Evolutionary conservation across 257 asterid species (phyloP).

Genomic region (Cordia subcordata): DNA sequence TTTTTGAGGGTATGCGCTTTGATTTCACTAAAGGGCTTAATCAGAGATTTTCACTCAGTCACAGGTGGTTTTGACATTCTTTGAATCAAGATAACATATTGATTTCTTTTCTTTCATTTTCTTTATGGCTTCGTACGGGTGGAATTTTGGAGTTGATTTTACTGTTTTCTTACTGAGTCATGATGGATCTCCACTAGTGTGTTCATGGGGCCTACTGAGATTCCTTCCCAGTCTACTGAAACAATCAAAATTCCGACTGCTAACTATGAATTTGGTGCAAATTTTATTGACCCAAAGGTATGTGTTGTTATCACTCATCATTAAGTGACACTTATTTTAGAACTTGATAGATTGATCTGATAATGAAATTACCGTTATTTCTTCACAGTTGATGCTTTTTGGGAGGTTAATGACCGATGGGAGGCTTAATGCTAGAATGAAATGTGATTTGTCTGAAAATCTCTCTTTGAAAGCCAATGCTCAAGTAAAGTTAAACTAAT

Average conservation of each 20-base stretch:
- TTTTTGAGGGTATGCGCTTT: slow-evolving; percentile 96
- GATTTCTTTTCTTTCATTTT: background rate
- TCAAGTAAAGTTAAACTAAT: slow-evolving; percentile 48
- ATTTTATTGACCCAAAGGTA: slow-evolving; percentile 85
- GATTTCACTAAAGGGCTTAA: slow-evolving; percentile 93
- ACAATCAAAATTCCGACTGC: slow-evolving; percentile 80
- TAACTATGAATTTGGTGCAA: slow-evolving; percentile 94
- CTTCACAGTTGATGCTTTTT: slow-evolving; percentile 78
- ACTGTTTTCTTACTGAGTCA: too few species aligned
- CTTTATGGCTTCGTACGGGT: background rate
- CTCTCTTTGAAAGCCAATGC: slow-evolving; percentile 82
- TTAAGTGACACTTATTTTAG: background rate
- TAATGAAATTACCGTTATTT: background rate
- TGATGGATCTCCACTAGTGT: slow-evolving; percentile 36
- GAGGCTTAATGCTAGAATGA: slow-evolving; percentile 85
- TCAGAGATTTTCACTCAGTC: slow-evolving; percentile 86
- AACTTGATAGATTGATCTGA: background rate
- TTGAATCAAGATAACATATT: background rate
- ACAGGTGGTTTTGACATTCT: slow-evolving; percentile 53
- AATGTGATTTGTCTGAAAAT: slow-evolving; percentile 86
- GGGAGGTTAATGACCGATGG: slow-evolving; percentile 94
- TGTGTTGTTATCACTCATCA: slow-evolving; percentile 7
- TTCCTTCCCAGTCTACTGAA: slow-evolving; percentile 92
- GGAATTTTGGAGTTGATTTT: too few species aligned
- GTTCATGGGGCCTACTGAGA: slow-evolving; percentile 92